A percentile compares a stretch with the other conserved stretches of the same genome.
Conservation (phyloP, 805 yeast genomes). For the Teunomyces panamensis region DNA sequence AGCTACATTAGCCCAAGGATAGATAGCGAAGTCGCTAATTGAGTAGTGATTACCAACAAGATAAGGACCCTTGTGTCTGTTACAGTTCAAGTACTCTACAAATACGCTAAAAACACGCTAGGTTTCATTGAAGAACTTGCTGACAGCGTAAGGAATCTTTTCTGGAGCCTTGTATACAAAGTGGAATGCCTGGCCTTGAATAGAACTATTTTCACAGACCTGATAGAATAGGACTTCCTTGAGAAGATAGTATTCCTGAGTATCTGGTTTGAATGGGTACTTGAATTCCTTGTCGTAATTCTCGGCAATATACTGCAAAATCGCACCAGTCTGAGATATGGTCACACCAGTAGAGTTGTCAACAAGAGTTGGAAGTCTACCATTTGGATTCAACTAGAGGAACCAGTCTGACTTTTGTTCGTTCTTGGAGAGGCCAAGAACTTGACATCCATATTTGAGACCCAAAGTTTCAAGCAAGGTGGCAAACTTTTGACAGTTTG, state of each 20-base stretch:
- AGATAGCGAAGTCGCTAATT: conserved; percentile 55
- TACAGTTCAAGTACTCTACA: conserved; percentile 48
- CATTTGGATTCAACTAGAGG: conserved; percentile 56
- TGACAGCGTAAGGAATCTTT: conserved; percentile 52
- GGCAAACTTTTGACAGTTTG: conserved; percentile 45
- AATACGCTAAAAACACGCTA: conserved; percentile 52
- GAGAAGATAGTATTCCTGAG: conserved; percentile 49
- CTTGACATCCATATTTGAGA: conserved; percentile 38
- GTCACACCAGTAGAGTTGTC: conserved; percentile 43
- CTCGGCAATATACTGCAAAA: conserved; percentile 56
- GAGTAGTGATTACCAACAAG: conserved; percentile 59
- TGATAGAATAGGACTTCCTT: conserved; percentile 55
- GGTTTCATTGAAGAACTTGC: conserved; percentile 51
- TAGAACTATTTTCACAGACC: conserved; percentile 56
- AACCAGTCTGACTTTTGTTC: conserved; percentile 59
- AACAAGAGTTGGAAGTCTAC: conserved; percentile 57
- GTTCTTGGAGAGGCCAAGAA: conserved; percentile 38
- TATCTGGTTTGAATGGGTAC: conserved; percentile 33
- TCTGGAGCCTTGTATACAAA: conserved; percentile 46
- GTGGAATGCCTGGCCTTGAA: conserved; percentile 59
- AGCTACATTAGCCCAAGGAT: conserved; percentile 41
- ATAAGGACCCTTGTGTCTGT: conserved; percentile 35
- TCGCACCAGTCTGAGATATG: conserved; percentile 61
- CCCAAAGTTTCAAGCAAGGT: conserved; percentile 41
- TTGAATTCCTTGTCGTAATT: conserved; percentile 56